A percentile compares a stretch with the other conserved stretches of the same genome.
Evolutionary conservation across 2,329 filamentous ascomycete genomes (phyloP).

Genomic region (Botrytis sinoallii): DNA sequence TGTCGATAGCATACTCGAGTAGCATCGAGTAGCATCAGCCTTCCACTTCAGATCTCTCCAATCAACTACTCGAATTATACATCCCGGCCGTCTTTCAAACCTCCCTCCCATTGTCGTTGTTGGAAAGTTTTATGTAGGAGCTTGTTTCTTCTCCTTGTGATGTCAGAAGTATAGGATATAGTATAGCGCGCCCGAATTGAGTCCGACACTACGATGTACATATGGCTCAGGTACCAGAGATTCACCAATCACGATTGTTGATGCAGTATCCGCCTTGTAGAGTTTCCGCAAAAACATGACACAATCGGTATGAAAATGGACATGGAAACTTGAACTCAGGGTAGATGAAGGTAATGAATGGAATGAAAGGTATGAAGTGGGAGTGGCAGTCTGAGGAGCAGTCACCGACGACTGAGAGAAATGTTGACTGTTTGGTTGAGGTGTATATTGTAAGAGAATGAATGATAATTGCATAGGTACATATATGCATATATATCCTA

Average conservation of each 20-base stretch:
- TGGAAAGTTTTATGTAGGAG: background rate
- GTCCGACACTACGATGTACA: constrained; percentile 9
- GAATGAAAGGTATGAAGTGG: background rate
- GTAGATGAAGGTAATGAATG: background rate
- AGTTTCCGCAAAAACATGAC: background rate
- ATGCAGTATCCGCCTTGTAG: background rate
- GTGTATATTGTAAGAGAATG: background rate
- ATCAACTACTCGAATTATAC: background rate
- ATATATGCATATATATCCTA: background rate
- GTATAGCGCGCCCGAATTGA: constrained; percentile 14
- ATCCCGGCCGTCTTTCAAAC: background rate
- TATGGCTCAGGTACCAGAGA: background rate
- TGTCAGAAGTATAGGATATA: background rate
- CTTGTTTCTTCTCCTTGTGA: background rate
- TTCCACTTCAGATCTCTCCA: background rate
- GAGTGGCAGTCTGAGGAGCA: background rate
- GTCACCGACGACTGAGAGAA: too few relatives aligned
- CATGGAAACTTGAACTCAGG: background rate
- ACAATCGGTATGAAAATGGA: background rate
- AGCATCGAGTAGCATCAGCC: background rate
- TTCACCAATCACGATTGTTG: background rate
- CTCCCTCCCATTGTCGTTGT: background rate
- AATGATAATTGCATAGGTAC: background rate
- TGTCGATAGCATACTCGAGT: background rate
- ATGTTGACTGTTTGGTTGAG: background rate